phyloP scores from a whole-genome alignment of 345 rosid species.

The Raphanus sativus region DNA sequence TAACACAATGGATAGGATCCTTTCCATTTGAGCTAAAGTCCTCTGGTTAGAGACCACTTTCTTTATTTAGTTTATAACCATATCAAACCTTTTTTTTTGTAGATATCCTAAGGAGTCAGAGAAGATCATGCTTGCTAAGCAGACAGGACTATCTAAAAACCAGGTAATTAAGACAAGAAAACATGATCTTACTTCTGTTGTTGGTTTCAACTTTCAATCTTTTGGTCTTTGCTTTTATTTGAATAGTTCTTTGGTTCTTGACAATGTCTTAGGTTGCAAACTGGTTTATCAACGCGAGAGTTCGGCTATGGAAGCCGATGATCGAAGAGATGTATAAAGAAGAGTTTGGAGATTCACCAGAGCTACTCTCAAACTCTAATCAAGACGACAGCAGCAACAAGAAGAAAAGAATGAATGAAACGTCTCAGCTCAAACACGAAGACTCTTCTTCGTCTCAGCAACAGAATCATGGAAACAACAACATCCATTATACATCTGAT shows the following conservation, averaged over 20 bases:
- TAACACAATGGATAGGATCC: no score
- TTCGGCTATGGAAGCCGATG: slow-evolving; percentile 95
- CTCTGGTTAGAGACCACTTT: not conserved
- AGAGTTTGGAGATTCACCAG: slow-evolving; percentile 70
- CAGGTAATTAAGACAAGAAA: slow-evolving; percentile 52
- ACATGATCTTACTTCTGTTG: not conserved
- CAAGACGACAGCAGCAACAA: slow-evolving; percentile 50
- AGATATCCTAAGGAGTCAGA: slow-evolving; percentile 96
- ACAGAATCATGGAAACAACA: slow-evolving; percentile 31
- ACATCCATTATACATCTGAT: slow-evolving; percentile 23
- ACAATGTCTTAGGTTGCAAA: slow-evolving; percentile 60
- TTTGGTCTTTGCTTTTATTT: not conserved
- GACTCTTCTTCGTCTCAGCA: slow-evolving; percentile 27
- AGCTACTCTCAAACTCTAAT: slow-evolving; percentile 61
- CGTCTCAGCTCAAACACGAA: slow-evolving; percentile 53
- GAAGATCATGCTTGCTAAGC: slow-evolving; percentile 85
- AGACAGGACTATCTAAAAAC: slow-evolving; percentile 88
- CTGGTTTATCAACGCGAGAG: slow-evolving; percentile 93
- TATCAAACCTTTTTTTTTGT: slow-evolving; percentile 15
- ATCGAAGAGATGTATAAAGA: slow-evolving; percentile 97
- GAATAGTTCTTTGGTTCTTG: slow-evolving; percentile 1
- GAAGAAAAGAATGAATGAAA: slow-evolving; percentile 46
- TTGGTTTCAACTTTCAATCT: not conserved
- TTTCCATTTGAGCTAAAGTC: no score
- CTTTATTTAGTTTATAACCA: not conserved